phyloP scores from a whole-genome alignment of 805 yeast genomes.

The Candida dajiaensis region DNA sequence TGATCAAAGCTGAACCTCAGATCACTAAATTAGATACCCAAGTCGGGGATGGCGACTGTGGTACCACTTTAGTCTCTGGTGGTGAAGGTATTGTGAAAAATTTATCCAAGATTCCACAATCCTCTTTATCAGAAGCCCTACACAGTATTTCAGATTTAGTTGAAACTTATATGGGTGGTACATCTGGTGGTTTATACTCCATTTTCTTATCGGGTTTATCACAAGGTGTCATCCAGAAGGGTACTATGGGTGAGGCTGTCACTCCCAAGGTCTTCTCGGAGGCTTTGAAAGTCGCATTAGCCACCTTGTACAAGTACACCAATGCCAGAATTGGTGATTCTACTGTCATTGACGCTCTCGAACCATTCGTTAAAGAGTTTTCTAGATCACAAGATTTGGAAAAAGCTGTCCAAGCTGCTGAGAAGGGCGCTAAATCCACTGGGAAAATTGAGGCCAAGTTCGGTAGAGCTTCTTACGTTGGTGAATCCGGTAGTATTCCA shows the following conservation, averaged over 20 bases:
- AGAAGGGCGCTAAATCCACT: conserved; percentile 71
- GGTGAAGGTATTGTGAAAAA: conserved; percentile 63
- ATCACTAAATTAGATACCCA: conserved; percentile 80
- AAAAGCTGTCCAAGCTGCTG: conserved; percentile 64
- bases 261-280: conserved; percentile 32
- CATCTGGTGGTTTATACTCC: conserved; percentile 90
- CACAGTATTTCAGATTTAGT: conserved; percentile 76
- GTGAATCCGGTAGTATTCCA: conserved; percentile 61
- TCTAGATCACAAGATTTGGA: conserved; percentile 42
- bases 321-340: conserved; percentile 86
- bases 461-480: conserved; percentile 93
- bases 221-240: conserved; percentile 34
- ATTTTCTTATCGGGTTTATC: conserved; percentile 78
- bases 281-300: conserved; percentile 54
- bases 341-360: conserved; percentile 82
- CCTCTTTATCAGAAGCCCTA: conserved; percentile 46
- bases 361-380: conserved; percentile 74
- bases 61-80: conserved; percentile 82
- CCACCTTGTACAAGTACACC: conserved; percentile 77
- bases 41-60: conserved; percentile 98
- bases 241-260: conserved; percentile 25
- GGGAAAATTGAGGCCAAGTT: conserved; percentile 74
- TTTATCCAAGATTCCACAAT: conserved; percentile 36
- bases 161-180: conserved; percentile 95
- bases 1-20: conserved; percentile 67